Conservation (phyloP, 176 grass and related monocot genomes). For the Thinopyrum elongatum region DNA sequence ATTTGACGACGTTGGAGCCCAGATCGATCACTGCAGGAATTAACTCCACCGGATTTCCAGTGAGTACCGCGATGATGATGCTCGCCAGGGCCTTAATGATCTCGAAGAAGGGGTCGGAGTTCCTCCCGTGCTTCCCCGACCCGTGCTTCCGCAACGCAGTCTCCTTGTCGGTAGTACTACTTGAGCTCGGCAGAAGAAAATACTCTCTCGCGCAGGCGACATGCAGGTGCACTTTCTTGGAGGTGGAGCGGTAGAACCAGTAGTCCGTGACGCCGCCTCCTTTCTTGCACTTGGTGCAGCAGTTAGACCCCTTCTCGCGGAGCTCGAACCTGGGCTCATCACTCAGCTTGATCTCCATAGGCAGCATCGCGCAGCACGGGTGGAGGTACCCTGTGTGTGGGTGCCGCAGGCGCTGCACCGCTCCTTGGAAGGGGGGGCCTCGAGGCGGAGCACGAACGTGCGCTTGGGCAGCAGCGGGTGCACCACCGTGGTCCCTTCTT, state of each 20-base stretch:
- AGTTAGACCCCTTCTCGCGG: no score
- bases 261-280: not conserved
- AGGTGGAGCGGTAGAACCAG: not conserved
- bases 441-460: not conserved
- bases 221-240: not conserved
- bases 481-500: not conserved
- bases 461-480: not conserved
- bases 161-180: no score
- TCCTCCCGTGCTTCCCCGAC: not conserved
- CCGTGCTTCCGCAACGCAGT: not conserved
- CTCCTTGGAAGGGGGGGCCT: no score
- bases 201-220: not conserved
- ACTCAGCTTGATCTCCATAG: no score
- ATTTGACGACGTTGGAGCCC: not conserved
- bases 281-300: not conserved
- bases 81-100: not conserved
- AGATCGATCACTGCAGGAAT: not conserved
- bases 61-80: not conserved
- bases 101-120: not conserved
- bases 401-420: no score
- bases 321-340: no score
- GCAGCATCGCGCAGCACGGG: no score
- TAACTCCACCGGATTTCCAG: not conserved
- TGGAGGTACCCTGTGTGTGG: no score
- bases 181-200: no score